Conservation (phyloP, 257 asterid species). For the Cordia subcordata region DNA sequence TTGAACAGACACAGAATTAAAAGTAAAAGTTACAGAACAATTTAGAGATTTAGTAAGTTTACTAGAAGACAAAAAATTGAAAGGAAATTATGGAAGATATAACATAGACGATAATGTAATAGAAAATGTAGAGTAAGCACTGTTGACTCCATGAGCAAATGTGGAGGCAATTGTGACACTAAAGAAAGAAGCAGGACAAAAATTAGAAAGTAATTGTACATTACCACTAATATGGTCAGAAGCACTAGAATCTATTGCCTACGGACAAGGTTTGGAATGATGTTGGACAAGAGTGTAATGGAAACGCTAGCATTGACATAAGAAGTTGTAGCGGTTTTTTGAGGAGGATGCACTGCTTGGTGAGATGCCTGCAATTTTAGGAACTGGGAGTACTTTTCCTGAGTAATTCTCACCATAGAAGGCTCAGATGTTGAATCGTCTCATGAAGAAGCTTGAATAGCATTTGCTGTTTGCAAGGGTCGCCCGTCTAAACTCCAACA, state of each 20-base stretch:
- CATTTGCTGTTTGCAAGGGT: not conserved
- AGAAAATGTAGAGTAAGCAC: not conserved
- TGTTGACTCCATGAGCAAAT: not conserved
- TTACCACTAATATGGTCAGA: conserved; percentile 6
- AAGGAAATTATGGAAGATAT: not conserved
- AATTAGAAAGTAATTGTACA: not conserved
- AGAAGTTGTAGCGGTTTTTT: not conserved
- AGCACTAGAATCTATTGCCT: not conserved
- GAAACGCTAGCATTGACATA: not conserved
- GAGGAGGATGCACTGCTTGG: no score
- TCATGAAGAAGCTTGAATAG: no score
- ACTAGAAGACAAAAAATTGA: not conserved
- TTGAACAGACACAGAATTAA: not conserved
- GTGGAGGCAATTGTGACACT: not conserved
- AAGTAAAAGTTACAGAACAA: not conserved
- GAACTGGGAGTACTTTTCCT: no score
- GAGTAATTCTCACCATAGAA: no score
- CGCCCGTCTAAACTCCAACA: not conserved
- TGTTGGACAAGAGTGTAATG: not conserved
- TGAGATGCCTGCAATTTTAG: no score
- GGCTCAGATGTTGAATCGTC: not conserved
- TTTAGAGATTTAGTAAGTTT: not conserved
- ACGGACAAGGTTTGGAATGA: not conserved
- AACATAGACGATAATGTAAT: not conserved
- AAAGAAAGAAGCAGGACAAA: not conserved